Percentiles rank a stretch among this genome's conserved stretches.
Conservation (phyloP, 2,329 filamentous ascomycete species). For the Alternaria sp. region DNA sequence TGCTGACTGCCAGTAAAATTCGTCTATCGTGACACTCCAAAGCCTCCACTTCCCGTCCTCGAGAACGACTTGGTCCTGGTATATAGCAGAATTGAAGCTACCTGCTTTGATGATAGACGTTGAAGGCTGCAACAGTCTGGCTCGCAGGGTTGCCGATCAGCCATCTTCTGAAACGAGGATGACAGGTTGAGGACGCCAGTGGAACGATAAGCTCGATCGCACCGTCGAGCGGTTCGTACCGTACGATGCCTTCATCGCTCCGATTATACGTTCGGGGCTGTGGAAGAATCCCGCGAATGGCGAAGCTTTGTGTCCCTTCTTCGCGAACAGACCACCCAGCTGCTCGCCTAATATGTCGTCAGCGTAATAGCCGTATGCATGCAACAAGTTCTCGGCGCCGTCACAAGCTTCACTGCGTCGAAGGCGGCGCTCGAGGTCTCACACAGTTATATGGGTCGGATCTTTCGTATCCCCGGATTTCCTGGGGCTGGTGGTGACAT, state of each 20-base stretch:
- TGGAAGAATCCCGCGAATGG: conserved; percentile 39
- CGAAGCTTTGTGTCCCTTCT: conserved; percentile 33
- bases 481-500: conserved; percentile 4
- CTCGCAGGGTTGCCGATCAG: conserved; percentile 25
- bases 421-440: conserved; percentile 30
- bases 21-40: conserved; percentile 42
- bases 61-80: conserved; percentile 40
- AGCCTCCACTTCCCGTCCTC: conserved; percentile 37
- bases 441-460: conserved; percentile 9
- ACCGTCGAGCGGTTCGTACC: conserved; percentile 33
- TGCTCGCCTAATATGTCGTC: conserved; percentile 33
- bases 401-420: conserved; percentile 34
- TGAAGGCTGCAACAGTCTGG: conserved; percentile 36
- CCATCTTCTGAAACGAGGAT: conserved; percentile 40
- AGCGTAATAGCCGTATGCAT: conserved; percentile 35
- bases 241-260: conserved; percentile 33
- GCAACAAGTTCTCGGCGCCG: conserved; percentile 34
- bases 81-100: conserved; percentile 38
- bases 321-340: conserved; percentile 36
- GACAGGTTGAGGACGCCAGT: conserved; percentile 40
- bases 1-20: conserved; percentile 40
- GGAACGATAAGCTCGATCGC: conserved; percentile 34
- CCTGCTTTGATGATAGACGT: conserved; percentile 32
- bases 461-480: neutral
- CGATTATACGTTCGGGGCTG: conserved; percentile 30